Evolutionary conservation across 768 basidiomycete genomes (phyloP).

Genomic region (Rhizopogon vesiculosus): DNA sequence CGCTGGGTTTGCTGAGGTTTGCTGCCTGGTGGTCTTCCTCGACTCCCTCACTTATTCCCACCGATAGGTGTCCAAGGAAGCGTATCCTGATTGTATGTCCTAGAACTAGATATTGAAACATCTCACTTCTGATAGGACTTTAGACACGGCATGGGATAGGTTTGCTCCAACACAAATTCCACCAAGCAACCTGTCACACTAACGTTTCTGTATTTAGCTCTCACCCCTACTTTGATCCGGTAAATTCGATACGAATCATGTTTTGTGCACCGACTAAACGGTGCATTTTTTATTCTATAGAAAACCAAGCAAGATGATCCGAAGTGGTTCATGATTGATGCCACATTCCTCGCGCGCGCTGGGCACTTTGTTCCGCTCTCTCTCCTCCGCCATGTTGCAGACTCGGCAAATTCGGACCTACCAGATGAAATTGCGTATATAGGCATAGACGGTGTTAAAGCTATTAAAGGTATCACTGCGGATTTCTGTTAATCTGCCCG

Average conservation of each 20-base stretch:
- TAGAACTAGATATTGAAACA: conserved; percentile 1
- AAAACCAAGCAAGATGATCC: conserved; percentile 76
- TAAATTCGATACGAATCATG: conserved; percentile 26
- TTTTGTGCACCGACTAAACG: neutral
- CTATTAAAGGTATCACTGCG: conserved; percentile 51
- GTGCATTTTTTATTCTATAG: conserved; percentile 28
- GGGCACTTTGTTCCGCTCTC: conserved; percentile 74
- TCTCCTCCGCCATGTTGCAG: conserved; percentile 63
- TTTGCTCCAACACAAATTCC: conserved; percentile 32
- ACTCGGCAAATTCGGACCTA: conserved; percentile 27
- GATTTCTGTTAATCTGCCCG: neutral
- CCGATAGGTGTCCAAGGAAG: conserved; percentile 67
- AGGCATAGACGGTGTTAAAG: conserved; percentile 50
- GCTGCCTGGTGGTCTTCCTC: conserved; percentile 3
- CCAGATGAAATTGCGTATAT: conserved; percentile 66
- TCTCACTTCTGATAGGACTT: conserved; percentile 5
- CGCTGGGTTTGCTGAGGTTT: conserved; percentile 79
- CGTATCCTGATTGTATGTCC: conserved; percentile 84
- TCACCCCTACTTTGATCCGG: conserved; percentile 81
- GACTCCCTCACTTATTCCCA: conserved; percentile 3
- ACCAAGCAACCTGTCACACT: conserved; percentile 4
- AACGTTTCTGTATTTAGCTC: conserved; percentile 27
- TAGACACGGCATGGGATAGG: conserved; percentile 91
- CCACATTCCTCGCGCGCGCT: conserved; percentile 61
- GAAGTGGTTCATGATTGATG: conserved; percentile 92